Evolutionary conservation across 495 filamentous ascomycete genomes (phyloP), one percentile per base, ranked within the genome.

Genomic region (Aspergillus diversus): DNA sequence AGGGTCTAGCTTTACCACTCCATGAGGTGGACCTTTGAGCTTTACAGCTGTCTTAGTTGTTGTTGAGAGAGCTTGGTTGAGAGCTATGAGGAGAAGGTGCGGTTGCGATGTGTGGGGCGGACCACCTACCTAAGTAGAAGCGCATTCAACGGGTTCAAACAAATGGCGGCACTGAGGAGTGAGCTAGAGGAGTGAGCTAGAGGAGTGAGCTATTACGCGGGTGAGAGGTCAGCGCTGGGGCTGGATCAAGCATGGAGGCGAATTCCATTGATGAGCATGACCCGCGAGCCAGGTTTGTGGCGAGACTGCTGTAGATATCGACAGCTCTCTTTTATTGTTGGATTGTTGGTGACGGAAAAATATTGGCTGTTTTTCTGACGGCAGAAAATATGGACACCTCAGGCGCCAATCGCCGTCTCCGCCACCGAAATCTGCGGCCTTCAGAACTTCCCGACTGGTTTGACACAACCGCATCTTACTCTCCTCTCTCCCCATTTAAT

Each of bases 371-470:
- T 46, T 50, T 56, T 57, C 34, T 56, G 43, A 16, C 57, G 65
- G 60, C 65, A 60, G 60, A 57, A 56, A 59, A 54, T 5, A 11
- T 57, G 42, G 63, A 42, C 52, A 21, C 68, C 68, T 65, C 52
- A 70, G 64, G 63, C 63, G 21, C 39, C 12, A 50, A 56, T 34
- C 70, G 69, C 69, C 75, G 69, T 70, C 71, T 74, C 74, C 68
- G 73, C 76, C 76, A 79, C 75, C 65, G 71, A 79, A 78, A 73
- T 79, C 73, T 79, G 73, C 74, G 67, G 65, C 69, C 71, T 21
- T 21, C 27, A 64, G 67, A 71, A 54, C 62, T 66, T 68, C 65
- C 54, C 60, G 62, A 60, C 61, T 59, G 47, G 60, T 66, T 55
- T 21, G 32, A 61, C 57, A 46, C 55, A 61, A 64, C 61, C 71